phyloP scores from a whole-genome alignment of 306 rosid species.

The Prunus campanulata region DNA sequence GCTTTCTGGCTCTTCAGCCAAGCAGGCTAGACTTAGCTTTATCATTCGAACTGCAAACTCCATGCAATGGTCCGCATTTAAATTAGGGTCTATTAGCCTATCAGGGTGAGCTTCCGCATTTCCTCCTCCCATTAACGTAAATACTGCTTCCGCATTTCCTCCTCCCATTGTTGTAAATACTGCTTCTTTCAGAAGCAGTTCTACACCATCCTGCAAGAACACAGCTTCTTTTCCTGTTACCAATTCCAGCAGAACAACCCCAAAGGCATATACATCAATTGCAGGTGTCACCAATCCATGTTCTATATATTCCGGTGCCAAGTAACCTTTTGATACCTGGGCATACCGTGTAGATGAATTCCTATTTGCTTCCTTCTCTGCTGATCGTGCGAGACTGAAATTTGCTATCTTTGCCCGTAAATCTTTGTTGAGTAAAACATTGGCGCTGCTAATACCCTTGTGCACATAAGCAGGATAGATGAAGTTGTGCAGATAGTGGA shows the following conservation, averaged over 20 bases:
- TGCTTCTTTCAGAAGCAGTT: slow-evolving; percentile 38
- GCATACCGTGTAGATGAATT: neutral
- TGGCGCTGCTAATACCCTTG: slow-evolving; percentile 48
- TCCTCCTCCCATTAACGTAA: slow-evolving; percentile 20
- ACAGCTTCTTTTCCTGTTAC: slow-evolving; percentile 48
- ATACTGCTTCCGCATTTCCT: no score
- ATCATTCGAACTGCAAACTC: slow-evolving; percentile 34
- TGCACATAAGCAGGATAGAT: slow-evolving; percentile 66
- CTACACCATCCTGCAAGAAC: slow-evolving; percentile 36
- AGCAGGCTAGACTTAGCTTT: slow-evolving; percentile 53
- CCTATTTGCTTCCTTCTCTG: slow-evolving; percentile 21
- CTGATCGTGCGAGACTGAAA: slow-evolving; percentile 50
- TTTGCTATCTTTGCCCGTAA: slow-evolving; percentile 66
- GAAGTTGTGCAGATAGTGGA: slow-evolving; percentile 80
- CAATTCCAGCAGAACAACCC: slow-evolving; percentile 60
- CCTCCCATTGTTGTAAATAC: neutral
- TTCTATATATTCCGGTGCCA: slow-evolving; percentile 50
- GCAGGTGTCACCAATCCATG: slow-evolving; percentile 43
- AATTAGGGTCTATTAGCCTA: slow-evolving; percentile 42
- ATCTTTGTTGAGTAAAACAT: slow-evolving; percentile 46
- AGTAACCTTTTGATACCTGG: slow-evolving; percentile 30
- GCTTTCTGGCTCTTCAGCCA: slow-evolving; percentile 31
- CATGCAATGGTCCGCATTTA: slow-evolving; percentile 26
- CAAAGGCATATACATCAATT: slow-evolving; percentile 63
- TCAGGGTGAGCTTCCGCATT: slow-evolving; percentile 32